These are phyloP conservation scores for Juglanconis oblonga DNA, from an alignment of 2,329 filamentous ascomycete genomes.

Conservation along the genomic window DNA sequence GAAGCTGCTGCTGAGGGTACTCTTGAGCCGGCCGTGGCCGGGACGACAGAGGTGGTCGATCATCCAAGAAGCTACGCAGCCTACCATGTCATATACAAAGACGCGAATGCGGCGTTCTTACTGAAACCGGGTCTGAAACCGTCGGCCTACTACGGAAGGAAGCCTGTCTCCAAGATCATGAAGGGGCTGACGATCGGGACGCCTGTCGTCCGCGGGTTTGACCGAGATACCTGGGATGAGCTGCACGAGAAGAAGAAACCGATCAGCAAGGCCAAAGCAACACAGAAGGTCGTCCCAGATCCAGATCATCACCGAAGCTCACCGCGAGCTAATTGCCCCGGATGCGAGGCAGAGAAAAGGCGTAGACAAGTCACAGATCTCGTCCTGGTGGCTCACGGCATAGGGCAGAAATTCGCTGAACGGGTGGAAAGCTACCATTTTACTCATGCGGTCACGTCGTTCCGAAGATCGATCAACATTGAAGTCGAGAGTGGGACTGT, in stretches of 20 bases:
- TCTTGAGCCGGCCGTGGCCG: constrained; percentile 37
- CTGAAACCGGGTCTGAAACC: constrained; percentile 82
- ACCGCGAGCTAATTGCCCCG: constrained; percentile 24
- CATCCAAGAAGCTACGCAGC: constrained; percentile 58
- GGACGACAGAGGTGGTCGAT: constrained; percentile 36
- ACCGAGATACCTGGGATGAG: constrained; percentile 71
- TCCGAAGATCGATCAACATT: constrained; percentile 80
- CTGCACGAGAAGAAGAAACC: constrained; percentile 53
- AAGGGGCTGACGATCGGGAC: constrained; percentile 82
- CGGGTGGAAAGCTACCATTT: constrained; percentile 96
- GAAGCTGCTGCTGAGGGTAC: constrained; percentile 56
- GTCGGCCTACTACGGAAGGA: constrained; percentile 78
- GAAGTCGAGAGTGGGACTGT: constrained; percentile 74
- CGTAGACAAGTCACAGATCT: constrained; percentile 77
- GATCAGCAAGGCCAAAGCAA: constrained; percentile 21
- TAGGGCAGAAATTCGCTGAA: constrained; percentile 94
- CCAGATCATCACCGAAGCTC: constrained; percentile 6
- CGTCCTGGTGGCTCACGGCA: constrained; percentile 88
- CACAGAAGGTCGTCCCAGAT: constrained; percentile 19
- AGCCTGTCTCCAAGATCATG: constrained; percentile 78
- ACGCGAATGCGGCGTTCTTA: constrained; percentile 74
- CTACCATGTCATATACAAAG: constrained; percentile 84
- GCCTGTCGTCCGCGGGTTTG: constrained; percentile 85
- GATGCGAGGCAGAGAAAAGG: constrained; percentile 62
- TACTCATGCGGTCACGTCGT: constrained; percentile 90